phyloP scores from a whole-genome alignment of 1,284 basidiomycete genomes.

The Macrocybe sp. region DNA sequence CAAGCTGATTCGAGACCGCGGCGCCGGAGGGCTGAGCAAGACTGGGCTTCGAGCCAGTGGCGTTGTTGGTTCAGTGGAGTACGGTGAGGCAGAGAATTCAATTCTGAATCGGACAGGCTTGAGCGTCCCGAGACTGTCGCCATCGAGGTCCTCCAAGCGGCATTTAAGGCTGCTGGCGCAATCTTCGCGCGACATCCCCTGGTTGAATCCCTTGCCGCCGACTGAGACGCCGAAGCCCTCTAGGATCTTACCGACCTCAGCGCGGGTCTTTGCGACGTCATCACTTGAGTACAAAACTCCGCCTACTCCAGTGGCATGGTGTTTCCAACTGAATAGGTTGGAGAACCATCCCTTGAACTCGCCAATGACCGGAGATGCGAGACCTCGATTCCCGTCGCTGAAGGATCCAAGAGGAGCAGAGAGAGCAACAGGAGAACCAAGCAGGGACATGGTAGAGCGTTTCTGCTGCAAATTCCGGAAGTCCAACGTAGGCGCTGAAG shows the following conservation, averaged over 20 bases:
- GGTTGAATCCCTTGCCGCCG: conserved; percentile 23
- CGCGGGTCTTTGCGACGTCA: conserved; percentile 56
- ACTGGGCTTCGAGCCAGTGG: not conserved
- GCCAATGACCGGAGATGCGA: conserved; percentile 53
- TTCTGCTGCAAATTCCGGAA: conserved; percentile 18
- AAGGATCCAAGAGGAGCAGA: conserved; percentile 10
- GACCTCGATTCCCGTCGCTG: conserved; percentile 20
- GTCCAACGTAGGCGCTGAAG: conserved; percentile 26
- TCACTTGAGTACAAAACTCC: conserved; percentile 69
- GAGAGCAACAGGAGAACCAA: conserved; percentile 13
- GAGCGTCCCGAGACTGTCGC: conserved; percentile 24
- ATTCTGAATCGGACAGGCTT: conserved; percentile 41
- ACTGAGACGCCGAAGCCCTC: conserved; percentile 62
- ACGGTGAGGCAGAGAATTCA: conserved; percentile 28
- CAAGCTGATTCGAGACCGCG: conserved; percentile 8
- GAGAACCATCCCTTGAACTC: conserved; percentile 83
- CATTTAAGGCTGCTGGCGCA: conserved; percentile 48
- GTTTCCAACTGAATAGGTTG: conserved; percentile 73
- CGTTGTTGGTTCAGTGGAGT: conserved; percentile 5
- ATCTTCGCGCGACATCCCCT: conserved; percentile 30
- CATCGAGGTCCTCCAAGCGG: conserved; percentile 50
- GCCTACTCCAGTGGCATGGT: conserved; percentile 31
- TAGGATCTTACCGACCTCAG: conserved; percentile 62
- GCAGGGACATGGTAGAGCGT: conserved; percentile 9
- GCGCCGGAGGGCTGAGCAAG: conserved; percentile 1